phyloP scores from a whole-genome alignment of 192 early-diverging fungal genomes.

The Mortierella hygrophila region DNA sequence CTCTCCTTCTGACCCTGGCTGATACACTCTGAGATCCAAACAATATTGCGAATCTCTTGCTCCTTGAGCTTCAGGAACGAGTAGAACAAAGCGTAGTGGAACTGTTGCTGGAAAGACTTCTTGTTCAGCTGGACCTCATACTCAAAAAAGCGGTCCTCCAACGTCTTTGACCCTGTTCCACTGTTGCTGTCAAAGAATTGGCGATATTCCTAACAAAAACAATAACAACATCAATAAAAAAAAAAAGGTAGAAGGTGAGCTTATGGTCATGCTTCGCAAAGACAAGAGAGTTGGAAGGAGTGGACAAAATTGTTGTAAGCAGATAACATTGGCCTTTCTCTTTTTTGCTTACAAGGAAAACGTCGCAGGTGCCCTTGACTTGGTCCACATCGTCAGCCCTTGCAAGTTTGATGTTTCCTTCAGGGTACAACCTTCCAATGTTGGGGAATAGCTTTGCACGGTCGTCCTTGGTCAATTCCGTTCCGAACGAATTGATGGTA shows the following conservation, averaged over 20 bases:
- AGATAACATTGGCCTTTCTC: neutral
- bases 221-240: neutral
- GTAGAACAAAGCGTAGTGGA: slow-evolving; percentile 97
- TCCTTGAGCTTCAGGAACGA: slow-evolving; percentile 96
- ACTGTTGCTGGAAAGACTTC: slow-evolving; percentile 94
- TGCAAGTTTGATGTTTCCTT: slow-evolving; percentile 86
- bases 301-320: too few species aligned
- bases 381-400: slow-evolving; percentile 95
- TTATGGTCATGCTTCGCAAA: neutral
- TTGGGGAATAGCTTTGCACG: slow-evolving; percentile 94
- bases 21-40: slow-evolving; percentile 99
- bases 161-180: slow-evolving; percentile 69
- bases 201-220: slow-evolving; percentile 81
- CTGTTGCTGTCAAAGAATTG: slow-evolving; percentile 79
- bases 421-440: slow-evolving; percentile 92
- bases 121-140: slow-evolving; percentile 96
- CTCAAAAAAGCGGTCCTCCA: slow-evolving; percentile 97
- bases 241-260: neutral
- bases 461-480: slow-evolving; percentile 97
- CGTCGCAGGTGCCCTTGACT: slow-evolving; percentile 88
- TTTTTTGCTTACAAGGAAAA: slow-evolving; percentile 73
- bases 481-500: slow-evolving; percentile 99
- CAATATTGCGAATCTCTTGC: slow-evolving; percentile 98
- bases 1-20: slow-evolving; percentile 97
- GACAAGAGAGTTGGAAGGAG: neutral